A percentile compares a stretch with the other conserved stretches of the same genome.
These are phyloP conservation scores for Linum usitatissimum DNA, from an alignment of 345 rosid genomes.

Conservation along the genomic window DNA sequence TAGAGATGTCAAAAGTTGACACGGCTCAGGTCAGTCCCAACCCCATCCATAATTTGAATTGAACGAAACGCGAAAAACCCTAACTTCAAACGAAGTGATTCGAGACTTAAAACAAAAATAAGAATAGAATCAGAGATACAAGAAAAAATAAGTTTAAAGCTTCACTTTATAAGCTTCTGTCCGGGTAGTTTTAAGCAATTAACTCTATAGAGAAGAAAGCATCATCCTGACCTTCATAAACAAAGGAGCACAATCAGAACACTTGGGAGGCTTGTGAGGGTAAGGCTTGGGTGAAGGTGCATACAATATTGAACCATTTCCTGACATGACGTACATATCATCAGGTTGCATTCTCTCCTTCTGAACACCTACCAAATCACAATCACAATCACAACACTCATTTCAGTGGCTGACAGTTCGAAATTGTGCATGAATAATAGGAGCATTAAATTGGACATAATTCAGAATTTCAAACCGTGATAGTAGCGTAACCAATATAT, in stretches of 20 bases:
- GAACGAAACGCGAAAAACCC: neutral
- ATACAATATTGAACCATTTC: conserved; percentile 51
- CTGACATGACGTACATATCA: conserved; percentile 72
- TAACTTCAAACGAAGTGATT: too few species aligned
- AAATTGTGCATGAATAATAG: too few species aligned
- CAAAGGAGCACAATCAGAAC: conserved; percentile 82
- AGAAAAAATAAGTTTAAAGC: too few species aligned
- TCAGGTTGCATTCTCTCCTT: conserved; percentile 97
- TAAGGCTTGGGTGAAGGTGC: conserved; percentile 74
- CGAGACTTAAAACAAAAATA: too few species aligned
- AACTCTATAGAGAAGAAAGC: too few species aligned
- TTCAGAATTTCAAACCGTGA: neutral
- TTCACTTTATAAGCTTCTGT: too few species aligned
- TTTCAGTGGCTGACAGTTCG: neutral
- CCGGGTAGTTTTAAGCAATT: too few species aligned
- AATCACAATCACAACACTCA: conserved; percentile 1
- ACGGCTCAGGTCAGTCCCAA: too few species aligned
- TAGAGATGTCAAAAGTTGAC: too few species aligned
- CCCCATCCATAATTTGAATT: neutral
- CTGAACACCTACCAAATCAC: conserved; percentile 64
- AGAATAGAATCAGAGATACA: too few species aligned
- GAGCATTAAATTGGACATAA: too few species aligned
- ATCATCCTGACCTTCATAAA: conserved; percentile 56
- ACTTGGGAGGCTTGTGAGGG: conserved; percentile 82
- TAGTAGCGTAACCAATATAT: neutral